Base-by-base conservation (phyloP, 2,329 filamentous ascomycete genomes). In the Spiromastix sp. region DNA sequence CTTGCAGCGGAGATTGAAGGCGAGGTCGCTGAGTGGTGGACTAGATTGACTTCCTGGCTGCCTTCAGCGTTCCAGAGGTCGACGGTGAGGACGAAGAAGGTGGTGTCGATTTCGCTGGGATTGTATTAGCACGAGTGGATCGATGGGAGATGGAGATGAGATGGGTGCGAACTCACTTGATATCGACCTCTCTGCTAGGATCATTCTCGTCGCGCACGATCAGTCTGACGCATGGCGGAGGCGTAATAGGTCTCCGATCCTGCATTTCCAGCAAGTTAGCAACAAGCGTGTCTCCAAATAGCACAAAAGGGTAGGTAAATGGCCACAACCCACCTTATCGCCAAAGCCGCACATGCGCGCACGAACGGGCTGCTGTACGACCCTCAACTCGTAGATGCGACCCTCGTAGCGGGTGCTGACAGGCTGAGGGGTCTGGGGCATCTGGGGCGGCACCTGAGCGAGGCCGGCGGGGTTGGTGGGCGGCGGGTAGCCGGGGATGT, bases 271-370 rank as follows among this genome's bases (percentile, higher is more conserved):
- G 10, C 22, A n/a, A 10, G 25, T 3, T 19, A 9, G 28, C 27
- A 15, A 18, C 7, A n/a, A n/a, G n/a, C n/a, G n/a, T n/a, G n/a
- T n/a, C n/a, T n/a, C n/a, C 10, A 18, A 33, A 13, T 33, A 36
- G 25, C 4, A 27, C 15, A 10, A 30, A 8, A 29, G 18, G 13
- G 28, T 13, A 30, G 16, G 6, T 22, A 16, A 30, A 24, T n/a
- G n/a, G n/a, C n/a, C n/a, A n/a, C n/a, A n/a, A n/a, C n/a, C n/a
- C 63, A 91, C 85, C 73, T 96, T 98, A 67, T 98, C 91, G 43
- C 91, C 91, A 64, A 96, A 98, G 5, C 91, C 91, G 65, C 91
- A 98, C 91, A 96, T 96, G 42, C 91, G 83, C 46, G 91, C 91
- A 50, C 91, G 78, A 50, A 85, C 72, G 33, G 91, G 91, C 59